Conservation (phyloP, 177 flowering plant species). For the Vitis hybrid region DNA sequence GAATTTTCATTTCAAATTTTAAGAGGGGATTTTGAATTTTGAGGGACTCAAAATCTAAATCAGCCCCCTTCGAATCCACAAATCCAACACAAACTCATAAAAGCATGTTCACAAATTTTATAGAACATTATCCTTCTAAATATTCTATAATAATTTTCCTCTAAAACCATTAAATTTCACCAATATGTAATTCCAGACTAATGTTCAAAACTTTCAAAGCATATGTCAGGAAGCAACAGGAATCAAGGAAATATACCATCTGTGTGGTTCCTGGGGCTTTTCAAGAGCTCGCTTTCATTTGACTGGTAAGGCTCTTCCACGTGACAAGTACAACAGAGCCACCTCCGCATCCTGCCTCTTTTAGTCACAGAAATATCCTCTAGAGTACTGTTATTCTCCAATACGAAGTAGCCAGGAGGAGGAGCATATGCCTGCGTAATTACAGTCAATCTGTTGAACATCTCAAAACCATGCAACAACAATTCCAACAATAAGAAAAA, state of each 20-base stretch:
- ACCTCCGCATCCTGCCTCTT: conserved; percentile 70
- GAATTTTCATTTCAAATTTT: too few relatives aligned
- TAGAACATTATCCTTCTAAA: too few relatives aligned
- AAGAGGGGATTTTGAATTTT: too few relatives aligned
- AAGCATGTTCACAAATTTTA: too few relatives aligned
- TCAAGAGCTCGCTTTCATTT: conserved; percentile 54
- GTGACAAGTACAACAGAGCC: conserved; percentile 82
- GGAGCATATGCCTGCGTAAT: conserved; percentile 45
- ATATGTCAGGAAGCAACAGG: not conserved
- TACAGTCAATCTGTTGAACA: not conserved
- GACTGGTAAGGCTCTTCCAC: conserved; percentile 57
- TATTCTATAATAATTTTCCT: too few relatives aligned
- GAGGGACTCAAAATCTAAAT: too few relatives aligned
- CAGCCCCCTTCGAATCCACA: too few relatives aligned
- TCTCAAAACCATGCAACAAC: not conserved
- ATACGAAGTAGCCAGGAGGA: conserved; percentile 45
- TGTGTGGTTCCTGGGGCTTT: conserved; percentile 44
- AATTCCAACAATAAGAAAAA: not conserved
- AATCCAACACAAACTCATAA: too few relatives aligned
- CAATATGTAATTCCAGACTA: too few relatives aligned
- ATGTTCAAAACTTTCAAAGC: too few relatives aligned
- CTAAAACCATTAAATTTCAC: too few relatives aligned
- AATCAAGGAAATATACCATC: conserved; percentile 50
- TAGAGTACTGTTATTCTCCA: conserved; percentile 26
- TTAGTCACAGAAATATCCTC: conserved; percentile 34